Evolutionary conservation across 371 early-diverging fungal genomes (phyloP).

Genomic region (Rhizopus delemar): DNA sequence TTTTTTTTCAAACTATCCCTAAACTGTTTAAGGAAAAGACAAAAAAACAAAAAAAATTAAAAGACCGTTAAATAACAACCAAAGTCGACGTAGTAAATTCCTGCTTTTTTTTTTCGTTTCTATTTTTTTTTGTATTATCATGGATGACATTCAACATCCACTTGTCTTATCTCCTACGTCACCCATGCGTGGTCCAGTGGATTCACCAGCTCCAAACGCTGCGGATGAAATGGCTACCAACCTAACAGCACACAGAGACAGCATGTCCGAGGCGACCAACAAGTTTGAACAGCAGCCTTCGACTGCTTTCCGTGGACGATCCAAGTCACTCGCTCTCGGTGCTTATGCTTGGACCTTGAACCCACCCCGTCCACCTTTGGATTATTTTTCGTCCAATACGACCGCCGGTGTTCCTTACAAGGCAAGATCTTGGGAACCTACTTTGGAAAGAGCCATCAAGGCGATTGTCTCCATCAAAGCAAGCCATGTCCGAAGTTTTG

Average conservation of each 20-base stretch:
- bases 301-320: slow-evolving; percentile 36
- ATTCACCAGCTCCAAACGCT: slow-evolving; percentile 14
- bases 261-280: too few species aligned
- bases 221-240: slow-evolving; percentile 23
- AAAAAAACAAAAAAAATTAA: too few species aligned
- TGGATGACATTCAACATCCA: slow-evolving; percentile 38
- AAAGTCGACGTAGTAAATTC: background rate
- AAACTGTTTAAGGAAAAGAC: too few species aligned
- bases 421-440: slow-evolving; percentile 69
- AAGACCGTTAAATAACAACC: too few species aligned
- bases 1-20: too few species aligned
- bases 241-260: slow-evolving; percentile 27
- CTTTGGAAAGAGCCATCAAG: slow-evolving; percentile 72
- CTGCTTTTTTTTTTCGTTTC: background rate
- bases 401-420: slow-evolving; percentile 37
- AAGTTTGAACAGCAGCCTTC: background rate
- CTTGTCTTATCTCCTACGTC: slow-evolving; percentile 25
- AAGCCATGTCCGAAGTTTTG: slow-evolving; percentile 83
- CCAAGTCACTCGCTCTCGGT: slow-evolving; percentile 29
- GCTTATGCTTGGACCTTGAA: slow-evolving; percentile 25
- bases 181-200: background rate
- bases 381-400: slow-evolving; percentile 9
- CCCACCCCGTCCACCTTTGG: slow-evolving; percentile 26
- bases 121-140: slow-evolving; percentile 3
- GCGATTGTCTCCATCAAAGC: slow-evolving; percentile 88